These are phyloP conservation scores for Phytophthora cryptogea DNA, from an alignment of 352 stramenopile species.

Conservation along the genomic window DNA sequence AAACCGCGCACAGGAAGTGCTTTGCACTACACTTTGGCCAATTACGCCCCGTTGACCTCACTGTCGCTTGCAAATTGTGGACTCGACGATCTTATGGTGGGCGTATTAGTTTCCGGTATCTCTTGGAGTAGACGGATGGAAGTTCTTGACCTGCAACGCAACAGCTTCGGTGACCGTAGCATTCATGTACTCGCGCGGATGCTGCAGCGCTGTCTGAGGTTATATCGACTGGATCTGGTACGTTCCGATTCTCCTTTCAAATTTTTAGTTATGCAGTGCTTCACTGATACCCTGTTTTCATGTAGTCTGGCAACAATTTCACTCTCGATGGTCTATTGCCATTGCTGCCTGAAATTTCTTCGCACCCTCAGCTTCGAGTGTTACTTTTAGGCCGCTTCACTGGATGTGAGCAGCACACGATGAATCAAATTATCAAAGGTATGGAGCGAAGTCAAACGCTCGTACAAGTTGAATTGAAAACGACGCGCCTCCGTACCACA, in stretches of 20 bases:
- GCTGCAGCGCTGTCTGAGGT: slow-evolving; percentile 36
- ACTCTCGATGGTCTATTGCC: slow-evolving; percentile 33
- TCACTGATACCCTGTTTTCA: slow-evolving; percentile 1
- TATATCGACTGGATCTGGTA: slow-evolving; percentile 49
- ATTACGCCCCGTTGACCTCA: slow-evolving; percentile 30
- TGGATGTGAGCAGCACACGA: slow-evolving; percentile 1
- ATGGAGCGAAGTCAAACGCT: slow-evolving; percentile 35
- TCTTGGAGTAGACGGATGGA: slow-evolving; percentile 43
- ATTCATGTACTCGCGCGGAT: slow-evolving; percentile 35
- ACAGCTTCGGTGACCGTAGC: slow-evolving; percentile 36
- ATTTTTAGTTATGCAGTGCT: not conserved
- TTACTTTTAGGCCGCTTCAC: slow-evolving; percentile 39
- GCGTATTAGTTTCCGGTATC: slow-evolving; percentile 49
- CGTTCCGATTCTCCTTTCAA: not conserved
- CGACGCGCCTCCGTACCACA: slow-evolving; percentile 2
- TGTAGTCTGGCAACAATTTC: slow-evolving; percentile 43
- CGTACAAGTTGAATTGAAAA: slow-evolving; percentile 35
- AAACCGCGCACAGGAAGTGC: slow-evolving; percentile 22
- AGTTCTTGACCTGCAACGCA: slow-evolving; percentile 41
- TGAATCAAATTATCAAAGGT: slow-evolving; percentile 16
- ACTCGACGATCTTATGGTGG: slow-evolving; percentile 35
- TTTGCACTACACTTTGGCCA: slow-evolving; percentile 43
- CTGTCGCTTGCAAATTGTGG: slow-evolving; percentile 47
- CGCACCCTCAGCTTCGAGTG: slow-evolving; percentile 32
- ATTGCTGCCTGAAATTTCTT: slow-evolving; percentile 13